Evolutionary conservation across 2,329 filamentous ascomycete genomes (phyloP), one percentile per base, ranked within the genome.

Genomic region (Aureobasidium sp.): DNA sequence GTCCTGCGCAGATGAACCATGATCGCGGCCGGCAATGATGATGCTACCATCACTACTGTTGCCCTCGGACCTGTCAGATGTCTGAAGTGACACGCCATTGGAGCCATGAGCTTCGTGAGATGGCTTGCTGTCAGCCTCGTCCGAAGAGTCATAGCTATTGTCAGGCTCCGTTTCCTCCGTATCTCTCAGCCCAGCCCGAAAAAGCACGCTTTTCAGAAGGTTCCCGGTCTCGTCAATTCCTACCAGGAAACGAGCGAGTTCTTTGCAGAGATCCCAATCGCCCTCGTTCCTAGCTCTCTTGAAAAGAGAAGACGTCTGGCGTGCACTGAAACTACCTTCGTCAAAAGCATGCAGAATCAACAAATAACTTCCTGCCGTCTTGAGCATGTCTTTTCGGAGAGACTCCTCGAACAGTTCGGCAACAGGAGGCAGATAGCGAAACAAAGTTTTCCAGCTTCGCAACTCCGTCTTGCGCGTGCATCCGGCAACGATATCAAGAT

Each of bases 391-490:
- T 61, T 90, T 85, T 66, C 88, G 85, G 10, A 99, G 78, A 5
- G 91, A 93, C 73, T 96, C 90, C 73, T 99, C 93, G 68, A 99
- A 99, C 0, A 99, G 82, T 67, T 94, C 89, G 68, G 91, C 88
- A 4, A 93, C 90, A 1, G 93, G 90, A 0, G 94, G 94, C 1
- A 99, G 81, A 69, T 97, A 91, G 5, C 87, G 85, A 73, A 99
- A 99, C 1, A 99, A 80, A 0, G 94, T 97, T 63, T 89, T 86
- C 94, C 94, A 99, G 61, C 91, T 96, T 42, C 93, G 86, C 8
- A 96, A 86, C 71, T 99, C 94, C 0, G 94, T 99, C 75, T 99
- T 99, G 60, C 94, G 88, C 1, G 94, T 97, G 75, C 94, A 99
- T 75, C 96, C 94, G 25, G 99, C 88, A 29, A 99, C 87, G 62